Evolutionary conservation across 2,329 filamentous ascomycete species (phyloP), one percentile per base, ranked within the genome.

Genomic region (Colletotrichum tanaceti): DNA sequence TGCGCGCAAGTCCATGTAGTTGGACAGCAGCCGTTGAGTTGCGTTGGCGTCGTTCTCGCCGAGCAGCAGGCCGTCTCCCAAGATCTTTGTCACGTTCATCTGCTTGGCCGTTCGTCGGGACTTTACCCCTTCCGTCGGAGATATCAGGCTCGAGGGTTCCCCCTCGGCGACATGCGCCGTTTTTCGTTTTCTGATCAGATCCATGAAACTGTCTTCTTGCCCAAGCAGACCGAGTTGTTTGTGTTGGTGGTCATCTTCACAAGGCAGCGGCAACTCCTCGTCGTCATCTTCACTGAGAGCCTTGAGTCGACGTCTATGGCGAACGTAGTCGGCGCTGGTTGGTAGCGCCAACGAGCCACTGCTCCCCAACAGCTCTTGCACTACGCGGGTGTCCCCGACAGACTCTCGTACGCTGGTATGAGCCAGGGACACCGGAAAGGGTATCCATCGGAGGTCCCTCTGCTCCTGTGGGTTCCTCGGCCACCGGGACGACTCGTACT

Each of bases 1-100:
- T n/a, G 70, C 72, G 9, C 75, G 73, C 6, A 81, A 71, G 11
- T 77, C 69, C 63, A 81, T 75, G 38, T 79, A 81, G 14, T 70
- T 73, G 1, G 71, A 71, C 2, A 81, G 61, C 2, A 81, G 70
- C 28, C 65, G 75, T 5, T 72, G 72, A 2, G 77, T 76, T 1
- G 74, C 58, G 10, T 63, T 35, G 20, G 9, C n/a, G 2, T 71
- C 69, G 3, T 58, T 55, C 4, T 52, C 65, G 13, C 43, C 47
- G 5, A 68, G 28, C 6, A 72, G 52, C 18, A 69, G 24, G 9
- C 44, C 28, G 9, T 22, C 43, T 9, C 9, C 22, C 2, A 35
- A 7, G 13, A 28, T 11, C 18, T 50, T 41, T 11, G 24, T 6
- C 16, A 52, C 7, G 16, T 11, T 54, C 9, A 13, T 28, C 2